These are phyloP conservation scores for Ogataea chonburiensis DNA, from an alignment of 805 yeast genomes.

Conservation along the genomic window DNA sequence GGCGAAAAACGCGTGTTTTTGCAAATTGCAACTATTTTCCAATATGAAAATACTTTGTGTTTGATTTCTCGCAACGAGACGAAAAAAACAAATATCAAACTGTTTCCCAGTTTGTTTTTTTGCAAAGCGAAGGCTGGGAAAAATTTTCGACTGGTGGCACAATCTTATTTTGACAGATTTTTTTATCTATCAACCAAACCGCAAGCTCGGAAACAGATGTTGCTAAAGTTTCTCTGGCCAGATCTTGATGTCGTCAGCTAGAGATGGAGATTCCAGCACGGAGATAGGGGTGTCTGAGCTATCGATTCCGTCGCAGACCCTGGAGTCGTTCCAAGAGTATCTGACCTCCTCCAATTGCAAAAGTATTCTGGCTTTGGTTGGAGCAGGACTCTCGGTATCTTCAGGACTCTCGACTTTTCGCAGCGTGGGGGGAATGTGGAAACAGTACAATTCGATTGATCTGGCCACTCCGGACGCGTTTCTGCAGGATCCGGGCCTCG, in stretches of 20 bases:
- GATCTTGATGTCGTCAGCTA: no score
- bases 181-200: no score
- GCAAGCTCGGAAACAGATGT: no score
- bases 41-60: conserved; percentile 5
- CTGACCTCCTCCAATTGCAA: conserved; percentile 36
- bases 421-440: conserved; percentile 76
- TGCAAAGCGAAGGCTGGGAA: conserved; percentile 6
- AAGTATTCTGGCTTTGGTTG: conserved; percentile 63
- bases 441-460: conserved; percentile 72
- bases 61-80: conserved; percentile 10
- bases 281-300: no score
- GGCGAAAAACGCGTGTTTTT: conserved; percentile 4
- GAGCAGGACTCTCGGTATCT: conserved; percentile 79
- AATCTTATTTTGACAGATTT: conserved; percentile 11
- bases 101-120: conserved; percentile 9
- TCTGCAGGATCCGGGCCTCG: conserved; percentile 75
- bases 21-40: conserved; percentile 3
- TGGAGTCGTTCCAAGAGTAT: conserved; percentile 45
- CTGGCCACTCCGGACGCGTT: conserved; percentile 93
- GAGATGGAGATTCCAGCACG: no score
- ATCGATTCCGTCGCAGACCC: conserved; percentile 3
- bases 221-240: no score
- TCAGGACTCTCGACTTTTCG: conserved; percentile 77
- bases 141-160: conserved; percentile 12
- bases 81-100: conserved; percentile 7